Evolutionary conservation across 2,329 filamentous ascomycete species (phyloP).

Genomic region (Aspergillus neoniger): DNA sequence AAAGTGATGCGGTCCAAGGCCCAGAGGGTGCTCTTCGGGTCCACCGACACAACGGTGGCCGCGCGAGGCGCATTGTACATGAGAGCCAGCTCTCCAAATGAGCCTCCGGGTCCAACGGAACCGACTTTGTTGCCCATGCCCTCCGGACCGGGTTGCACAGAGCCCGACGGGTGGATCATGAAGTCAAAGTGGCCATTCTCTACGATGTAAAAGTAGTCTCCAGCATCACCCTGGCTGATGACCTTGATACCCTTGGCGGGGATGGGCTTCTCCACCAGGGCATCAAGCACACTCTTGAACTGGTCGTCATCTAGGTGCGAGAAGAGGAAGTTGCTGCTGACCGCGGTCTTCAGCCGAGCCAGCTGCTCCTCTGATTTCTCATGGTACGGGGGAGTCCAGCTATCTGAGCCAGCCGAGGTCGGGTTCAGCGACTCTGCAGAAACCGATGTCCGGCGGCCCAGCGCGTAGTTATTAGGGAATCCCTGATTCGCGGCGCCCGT

Average conservation of each 20-base stretch:
- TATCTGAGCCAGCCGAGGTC: constrained; percentile 76
- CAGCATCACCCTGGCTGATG: constrained; percentile 91
- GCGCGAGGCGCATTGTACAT: constrained; percentile 99
- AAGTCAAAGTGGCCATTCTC: constrained; percentile 90
- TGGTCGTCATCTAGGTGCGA: constrained; percentile 94
- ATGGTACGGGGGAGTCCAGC: constrained; percentile 85
- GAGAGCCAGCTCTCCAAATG: constrained; percentile 92
- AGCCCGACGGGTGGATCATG: constrained; percentile 77
- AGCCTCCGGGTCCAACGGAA: constrained; percentile 81
- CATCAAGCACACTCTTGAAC: constrained; percentile 80
- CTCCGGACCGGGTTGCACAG: constrained; percentile 74
- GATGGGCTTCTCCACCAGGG: constrained; percentile 91
- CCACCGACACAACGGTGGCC: constrained; percentile 85
- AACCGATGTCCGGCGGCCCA: constrained; percentile 89
- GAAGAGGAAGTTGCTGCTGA: constrained; percentile 90
- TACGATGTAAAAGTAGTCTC: constrained; percentile 97
- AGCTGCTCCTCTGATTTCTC: constrained; percentile 82
- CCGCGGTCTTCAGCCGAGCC: constrained; percentile 73
- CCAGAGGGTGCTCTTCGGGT: constrained; percentile 81
- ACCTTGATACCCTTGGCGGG: constrained; percentile 89
- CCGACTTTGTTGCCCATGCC: constrained; percentile 83
- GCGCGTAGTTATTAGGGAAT: constrained; percentile 87
- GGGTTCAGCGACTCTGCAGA: constrained; percentile 96
- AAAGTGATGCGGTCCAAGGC: constrained; percentile 94
- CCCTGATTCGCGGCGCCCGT: constrained; percentile 31